These are phyloP conservation scores for Alternaria sp. DNA, from an alignment of 2,329 filamentous ascomycete genomes.

Conservation along the genomic window DNA sequence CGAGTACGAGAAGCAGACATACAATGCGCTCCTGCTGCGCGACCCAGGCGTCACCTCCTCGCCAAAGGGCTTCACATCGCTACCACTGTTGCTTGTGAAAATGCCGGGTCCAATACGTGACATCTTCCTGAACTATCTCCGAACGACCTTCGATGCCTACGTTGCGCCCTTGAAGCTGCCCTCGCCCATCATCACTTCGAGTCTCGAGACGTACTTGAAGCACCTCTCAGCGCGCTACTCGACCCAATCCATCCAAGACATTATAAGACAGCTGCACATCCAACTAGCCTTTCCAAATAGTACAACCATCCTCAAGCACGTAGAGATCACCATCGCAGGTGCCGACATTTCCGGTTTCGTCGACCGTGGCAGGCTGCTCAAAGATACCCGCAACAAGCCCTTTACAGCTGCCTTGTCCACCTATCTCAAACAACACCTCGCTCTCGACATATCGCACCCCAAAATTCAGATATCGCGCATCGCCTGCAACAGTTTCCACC, in stretches of 20 bases:
- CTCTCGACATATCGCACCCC: constrained; percentile 52
- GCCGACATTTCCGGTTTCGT: constrained; percentile 53
- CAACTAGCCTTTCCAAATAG: constrained; percentile 46
- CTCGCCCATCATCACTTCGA: constrained; percentile 55
- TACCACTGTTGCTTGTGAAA: constrained; percentile 62
- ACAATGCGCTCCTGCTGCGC: constrained; percentile 62
- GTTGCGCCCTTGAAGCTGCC: constrained; percentile 56
- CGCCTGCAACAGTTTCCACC: constrained; percentile 53
- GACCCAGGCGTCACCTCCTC: constrained; percentile 42
- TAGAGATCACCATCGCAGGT: constrained; percentile 55
- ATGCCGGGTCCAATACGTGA: constrained; percentile 61
- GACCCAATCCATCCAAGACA: constrained; percentile 41
- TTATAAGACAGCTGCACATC: constrained; percentile 47
- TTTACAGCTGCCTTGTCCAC: constrained; percentile 53
- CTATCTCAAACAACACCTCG: constrained; percentile 54
- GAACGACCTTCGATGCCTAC: constrained; percentile 61
- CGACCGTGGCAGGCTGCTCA: constrained; percentile 34
- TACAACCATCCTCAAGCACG: constrained; percentile 49
- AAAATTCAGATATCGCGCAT: constrained; percentile 54
- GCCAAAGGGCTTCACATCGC: constrained; percentile 54
- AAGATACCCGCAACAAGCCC: constrained; percentile 30
- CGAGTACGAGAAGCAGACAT: constrained; percentile 59
- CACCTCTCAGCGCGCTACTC: constrained; percentile 58
- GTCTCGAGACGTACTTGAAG: constrained; percentile 66
- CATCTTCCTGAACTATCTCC: constrained; percentile 59